phyloP scores from a whole-genome alignment of 371 early-diverging fungal genomes.

The Rhizopus microsporus region DNA sequence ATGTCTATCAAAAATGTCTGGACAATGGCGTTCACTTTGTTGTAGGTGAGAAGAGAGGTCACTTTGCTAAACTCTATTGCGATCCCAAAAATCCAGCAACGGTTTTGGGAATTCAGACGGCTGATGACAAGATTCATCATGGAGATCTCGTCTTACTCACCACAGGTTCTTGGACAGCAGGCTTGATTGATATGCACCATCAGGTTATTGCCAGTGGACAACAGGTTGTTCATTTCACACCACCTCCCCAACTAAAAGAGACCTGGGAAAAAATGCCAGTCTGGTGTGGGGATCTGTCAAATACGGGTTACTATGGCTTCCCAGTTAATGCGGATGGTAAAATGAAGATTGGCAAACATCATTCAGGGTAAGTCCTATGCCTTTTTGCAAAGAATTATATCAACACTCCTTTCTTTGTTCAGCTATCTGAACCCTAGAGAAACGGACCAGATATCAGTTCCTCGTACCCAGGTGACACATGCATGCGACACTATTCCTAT shows the following conservation, averaged over 20 bases:
- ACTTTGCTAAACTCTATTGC: slow-evolving; percentile 16
- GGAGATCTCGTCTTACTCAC: slow-evolving; percentile 51
- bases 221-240: slow-evolving; percentile 53
- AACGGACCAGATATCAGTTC: slow-evolving; percentile 35
- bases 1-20: slow-evolving; percentile 36
- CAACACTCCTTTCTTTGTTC: not conserved
- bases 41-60: slow-evolving; percentile 25
- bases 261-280: slow-evolving; percentile 44
- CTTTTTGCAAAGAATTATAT: not conserved
- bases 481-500: slow-evolving; percentile 42
- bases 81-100: slow-evolving; percentile 15
- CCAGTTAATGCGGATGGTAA: slow-evolving; percentile 39
- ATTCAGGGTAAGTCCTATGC: slow-evolving; percentile 31
- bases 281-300: slow-evolving; percentile 55
- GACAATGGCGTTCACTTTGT: slow-evolving; percentile 42
- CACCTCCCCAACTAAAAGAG: slow-evolving; percentile 13
- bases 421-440: slow-evolving; percentile 33
- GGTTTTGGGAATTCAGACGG: slow-evolving; percentile 48
- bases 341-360: slow-evolving; percentile 48
- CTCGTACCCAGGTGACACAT: slow-evolving; percentile 45
- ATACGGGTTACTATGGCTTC: slow-evolving; percentile 51
- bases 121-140: slow-evolving; percentile 39
- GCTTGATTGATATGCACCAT: slow-evolving; percentile 42
- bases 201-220: slow-evolving; percentile 52
- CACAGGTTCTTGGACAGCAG: slow-evolving; percentile 59